A percentile compares a stretch with the other conserved stretches of the same genome.
Conservation (phyloP, 805 yeast species). For the Metahyphopichia silvanorum region DNA sequence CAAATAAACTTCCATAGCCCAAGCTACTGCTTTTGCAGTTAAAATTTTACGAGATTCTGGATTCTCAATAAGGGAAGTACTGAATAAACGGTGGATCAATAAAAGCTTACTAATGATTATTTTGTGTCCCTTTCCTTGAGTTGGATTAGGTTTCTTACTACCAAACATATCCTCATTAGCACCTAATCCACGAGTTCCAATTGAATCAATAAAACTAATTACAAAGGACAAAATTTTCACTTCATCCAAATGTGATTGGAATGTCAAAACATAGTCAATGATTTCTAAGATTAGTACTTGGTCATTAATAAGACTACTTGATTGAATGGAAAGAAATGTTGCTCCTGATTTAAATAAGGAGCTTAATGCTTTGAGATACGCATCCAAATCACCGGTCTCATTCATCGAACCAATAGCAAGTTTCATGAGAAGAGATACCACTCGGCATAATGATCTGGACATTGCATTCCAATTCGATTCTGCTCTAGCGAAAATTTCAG, state of each 20-base stretch:
- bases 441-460: conserved; percentile 63
- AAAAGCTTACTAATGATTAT: conserved; percentile 56
- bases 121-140: conserved; percentile 47
- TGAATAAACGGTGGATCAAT: conserved; percentile 54
- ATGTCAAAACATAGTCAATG: conserved; percentile 51
- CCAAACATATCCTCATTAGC: conserved; percentile 30
- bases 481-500: conserved; percentile 46
- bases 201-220: conserved; percentile 46
- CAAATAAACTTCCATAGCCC: conserved; percentile 57
- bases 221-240: conserved; percentile 39
- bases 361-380: conserved; percentile 25
- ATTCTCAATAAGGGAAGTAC: conserved; percentile 30
- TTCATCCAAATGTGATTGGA: conserved; percentile 38
- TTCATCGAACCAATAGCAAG: conserved; percentile 26
- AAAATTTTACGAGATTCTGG: conserved; percentile 33
- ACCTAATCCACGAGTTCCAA: conserved; percentile 57
- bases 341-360: conserved; percentile 39
- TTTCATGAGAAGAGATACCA: conserved; percentile 49
- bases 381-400: conserved; percentile 14
- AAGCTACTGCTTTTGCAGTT: conserved; percentile 44
- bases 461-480: conserved; percentile 57
- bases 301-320: conserved; percentile 51
- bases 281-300: conserved; percentile 62
- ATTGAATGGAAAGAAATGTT: conserved; percentile 45
- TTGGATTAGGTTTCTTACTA: conserved; percentile 10